Conservation (phyloP, 1,139 yeast genomes). For the Eremothecium cymbalariae region DNA sequence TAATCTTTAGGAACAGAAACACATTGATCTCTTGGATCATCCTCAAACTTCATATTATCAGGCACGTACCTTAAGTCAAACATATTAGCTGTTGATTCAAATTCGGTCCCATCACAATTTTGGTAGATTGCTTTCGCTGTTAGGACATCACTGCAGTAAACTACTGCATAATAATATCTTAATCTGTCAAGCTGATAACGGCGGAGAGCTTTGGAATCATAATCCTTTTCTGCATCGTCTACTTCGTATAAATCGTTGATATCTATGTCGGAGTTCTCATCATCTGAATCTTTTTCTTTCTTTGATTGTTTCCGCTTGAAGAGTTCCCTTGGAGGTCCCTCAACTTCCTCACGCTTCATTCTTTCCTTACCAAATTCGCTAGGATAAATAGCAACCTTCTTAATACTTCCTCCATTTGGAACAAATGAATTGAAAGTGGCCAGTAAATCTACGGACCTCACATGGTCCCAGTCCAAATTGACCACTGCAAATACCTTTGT, state of each 20-base stretch:
- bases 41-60: conserved; percentile 80
- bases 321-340: conserved; percentile 88
- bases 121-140: conserved; percentile 75
- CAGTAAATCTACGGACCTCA: conserved; percentile 77
- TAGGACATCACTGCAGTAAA: conserved; percentile 63
- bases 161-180: conserved; percentile 90
- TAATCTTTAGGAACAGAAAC: conserved; percentile 65
- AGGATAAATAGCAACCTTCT: conserved; percentile 71
- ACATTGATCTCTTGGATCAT: conserved; percentile 66
- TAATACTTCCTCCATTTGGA: conserved; percentile 65
- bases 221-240: conserved; percentile 63
- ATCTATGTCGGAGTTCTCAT: conserved; percentile 44
- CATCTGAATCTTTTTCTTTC: conserved; percentile 33
- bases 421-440: conserved; percentile 85
- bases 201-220: conserved; percentile 57
- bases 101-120: conserved; percentile 91
- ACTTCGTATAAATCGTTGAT: conserved; percentile 63
- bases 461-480: conserved; percentile 95
- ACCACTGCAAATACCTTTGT: conserved; percentile 79
- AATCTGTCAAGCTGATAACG: conserved; percentile 81
- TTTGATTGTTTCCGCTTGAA: conserved; percentile 44
- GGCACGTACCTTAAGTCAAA: conserved; percentile 92
- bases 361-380: conserved; percentile 91
- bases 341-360: conserved; percentile 80
- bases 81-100: conserved; percentile 89